Evolutionary conservation across 2,329 filamentous ascomycete genomes (phyloP).

Genomic region (Trichoderma oligosporum): DNA sequence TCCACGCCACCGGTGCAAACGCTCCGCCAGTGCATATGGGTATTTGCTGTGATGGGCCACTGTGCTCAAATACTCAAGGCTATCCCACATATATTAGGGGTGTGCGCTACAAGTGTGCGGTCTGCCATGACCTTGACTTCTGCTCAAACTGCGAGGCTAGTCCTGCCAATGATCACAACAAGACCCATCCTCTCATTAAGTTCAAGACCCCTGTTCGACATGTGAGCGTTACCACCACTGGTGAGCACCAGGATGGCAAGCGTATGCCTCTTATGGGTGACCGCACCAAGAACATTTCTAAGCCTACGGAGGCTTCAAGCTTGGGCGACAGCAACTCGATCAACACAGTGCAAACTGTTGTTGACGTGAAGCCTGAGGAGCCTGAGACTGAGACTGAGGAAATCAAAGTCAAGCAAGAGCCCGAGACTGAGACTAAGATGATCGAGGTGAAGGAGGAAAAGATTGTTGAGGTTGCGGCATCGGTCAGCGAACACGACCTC

Average conservation of each 20-base stretch:
- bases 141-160: conserved; percentile 90
- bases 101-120: conserved; percentile 91
- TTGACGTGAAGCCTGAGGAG: conserved; percentile 64
- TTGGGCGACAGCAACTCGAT: conserved; percentile 47
- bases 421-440: neutral
- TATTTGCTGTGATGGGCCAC: conserved; percentile 91
- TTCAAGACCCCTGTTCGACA: conserved; percentile 90
- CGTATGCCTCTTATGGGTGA: conserved; percentile 71
- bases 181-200: conserved; percentile 94
- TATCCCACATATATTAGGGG: conserved; percentile 73
- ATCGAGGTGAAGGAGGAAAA: conserved; percentile 26
- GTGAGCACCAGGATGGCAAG: conserved; percentile 67
- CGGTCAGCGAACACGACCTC: conserved; percentile 35
- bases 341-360: conserved; percentile 64
- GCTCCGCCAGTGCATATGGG: conserved; percentile 62
- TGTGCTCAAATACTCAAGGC: conserved; percentile 61
- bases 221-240: conserved; percentile 80
- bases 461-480: conserved; percentile 14
- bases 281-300: conserved; percentile 40
- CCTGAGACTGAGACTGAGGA: conserved; percentile 25
- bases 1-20: conserved; percentile 22
- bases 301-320: conserved; percentile 43
- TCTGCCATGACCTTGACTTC: conserved; percentile 93
- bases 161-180: conserved; percentile 81
- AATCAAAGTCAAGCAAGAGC: conserved; percentile 29